Evolutionary conservation across 2,329 filamentous ascomycete species (phyloP).

Genomic region (Penicillium capsulatum): DNA sequence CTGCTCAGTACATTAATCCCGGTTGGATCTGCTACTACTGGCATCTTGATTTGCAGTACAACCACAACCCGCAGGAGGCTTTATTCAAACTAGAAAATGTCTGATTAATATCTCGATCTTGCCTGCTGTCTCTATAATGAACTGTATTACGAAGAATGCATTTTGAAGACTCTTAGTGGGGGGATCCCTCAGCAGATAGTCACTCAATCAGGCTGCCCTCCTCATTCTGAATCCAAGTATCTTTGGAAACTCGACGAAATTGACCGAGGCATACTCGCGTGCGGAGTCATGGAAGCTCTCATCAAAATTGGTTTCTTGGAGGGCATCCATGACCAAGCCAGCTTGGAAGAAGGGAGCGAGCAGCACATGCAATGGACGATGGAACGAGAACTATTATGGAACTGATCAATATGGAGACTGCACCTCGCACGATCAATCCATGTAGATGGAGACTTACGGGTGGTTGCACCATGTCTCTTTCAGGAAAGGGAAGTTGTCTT

Average conservation of each 20-base stretch:
- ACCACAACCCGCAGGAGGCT: conserved; percentile 60
- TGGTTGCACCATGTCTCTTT: no score
- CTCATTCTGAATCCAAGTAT: conserved; percentile 26
- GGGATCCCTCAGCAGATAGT: no score
- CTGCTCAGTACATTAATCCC: no score
- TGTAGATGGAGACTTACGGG: no score
- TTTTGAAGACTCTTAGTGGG: background rate
- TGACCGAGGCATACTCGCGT: conserved; percentile 35
- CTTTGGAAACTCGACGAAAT: conserved; percentile 36
- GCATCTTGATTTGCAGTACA: conserved; percentile 61
- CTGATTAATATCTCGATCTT: no score
- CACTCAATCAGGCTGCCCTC: no score
- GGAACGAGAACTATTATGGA: conserved; percentile 39
- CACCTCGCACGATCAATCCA: no score
- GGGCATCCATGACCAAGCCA: conserved; percentile 44
- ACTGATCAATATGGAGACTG: background rate
- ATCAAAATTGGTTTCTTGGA: conserved; percentile 48
- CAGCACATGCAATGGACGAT: conserved; percentile 46
- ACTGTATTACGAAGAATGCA: no score
- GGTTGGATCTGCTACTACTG: conserved; percentile 43
- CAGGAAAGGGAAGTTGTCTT: conserved; percentile 27
- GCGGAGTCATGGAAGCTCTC: conserved; percentile 26
- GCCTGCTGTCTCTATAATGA: conserved; percentile 4
- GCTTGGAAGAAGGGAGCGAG: conserved; percentile 43
- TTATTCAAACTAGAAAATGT: conserved; percentile 46